Conservation (phyloP, 106 monocot species). For the Posidonia australis region DNA sequence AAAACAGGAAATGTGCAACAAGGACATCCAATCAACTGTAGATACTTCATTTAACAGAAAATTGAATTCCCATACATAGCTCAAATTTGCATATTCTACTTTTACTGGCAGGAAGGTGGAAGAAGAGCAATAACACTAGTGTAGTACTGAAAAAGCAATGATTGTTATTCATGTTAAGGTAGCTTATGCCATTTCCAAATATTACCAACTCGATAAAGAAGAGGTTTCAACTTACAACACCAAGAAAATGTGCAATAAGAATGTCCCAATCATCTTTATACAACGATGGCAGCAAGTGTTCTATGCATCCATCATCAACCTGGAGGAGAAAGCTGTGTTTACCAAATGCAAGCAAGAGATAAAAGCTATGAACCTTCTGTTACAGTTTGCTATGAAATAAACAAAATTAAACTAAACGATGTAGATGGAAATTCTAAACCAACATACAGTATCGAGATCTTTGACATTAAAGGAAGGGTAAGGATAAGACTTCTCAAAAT, state of each 20-base stretch:
- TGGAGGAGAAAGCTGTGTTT: slow-evolving; percentile 11
- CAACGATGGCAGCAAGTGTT: slow-evolving; percentile 75
- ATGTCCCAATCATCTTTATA: slow-evolving; percentile 91
- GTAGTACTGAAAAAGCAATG: too few species aligned
- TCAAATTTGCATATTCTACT: too few species aligned
- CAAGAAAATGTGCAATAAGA: slow-evolving; percentile 98
- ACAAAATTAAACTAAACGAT: neutral
- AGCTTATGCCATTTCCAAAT: too few species aligned
- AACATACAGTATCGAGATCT: slow-evolving; percentile 89
- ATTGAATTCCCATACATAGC: too few species aligned
- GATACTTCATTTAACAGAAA: too few species aligned
- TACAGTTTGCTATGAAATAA: neutral
- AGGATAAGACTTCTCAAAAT: slow-evolving; percentile 62
- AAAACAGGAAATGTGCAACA: too few species aligned
- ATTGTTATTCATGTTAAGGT: too few species aligned
- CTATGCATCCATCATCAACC: slow-evolving; percentile 80
- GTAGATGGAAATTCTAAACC: neutral
- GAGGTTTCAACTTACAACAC: slow-evolving; percentile 55
- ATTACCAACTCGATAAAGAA: neutral
- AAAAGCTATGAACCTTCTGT: neutral
- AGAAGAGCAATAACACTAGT: too few species aligned
- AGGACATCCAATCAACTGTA: too few species aligned
- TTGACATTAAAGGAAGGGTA: slow-evolving; percentile 99
- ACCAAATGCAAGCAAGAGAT: slow-evolving; percentile 6
- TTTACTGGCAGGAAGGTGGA: too few species aligned